phyloP scores from a whole-genome alignment of 208 protist genomes.

The Crithidia fasciculata region DNA sequence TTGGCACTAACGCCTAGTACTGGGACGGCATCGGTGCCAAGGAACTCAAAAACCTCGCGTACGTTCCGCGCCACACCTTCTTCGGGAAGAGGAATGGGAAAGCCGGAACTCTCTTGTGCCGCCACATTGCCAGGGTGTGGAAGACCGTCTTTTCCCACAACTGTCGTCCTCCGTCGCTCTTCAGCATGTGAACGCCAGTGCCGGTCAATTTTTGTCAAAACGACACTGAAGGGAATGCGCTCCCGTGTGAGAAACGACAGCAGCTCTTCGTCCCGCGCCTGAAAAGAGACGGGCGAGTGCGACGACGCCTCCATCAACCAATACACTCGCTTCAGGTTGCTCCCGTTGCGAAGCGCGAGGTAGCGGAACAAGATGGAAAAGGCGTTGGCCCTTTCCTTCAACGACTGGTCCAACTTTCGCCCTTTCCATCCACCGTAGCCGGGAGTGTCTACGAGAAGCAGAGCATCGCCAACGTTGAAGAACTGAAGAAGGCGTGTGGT shows the following conservation, averaged over 20 bases:
- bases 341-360: constrained; percentile 72
- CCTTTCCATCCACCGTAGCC: constrained; percentile 88
- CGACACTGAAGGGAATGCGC: constrained; percentile 79
- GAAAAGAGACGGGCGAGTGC: constrained; percentile 45
- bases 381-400: constrained; percentile 62
- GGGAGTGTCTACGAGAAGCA: constrained; percentile 88
- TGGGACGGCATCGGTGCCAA: constrained; percentile 72
- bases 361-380: constrained; percentile 89
- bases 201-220: constrained; percentile 87
- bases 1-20: constrained; percentile 74
- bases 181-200: constrained; percentile 54
- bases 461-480: constrained; percentile 89
- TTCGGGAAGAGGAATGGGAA: constrained; percentile 21
- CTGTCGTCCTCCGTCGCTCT: constrained; percentile 23
- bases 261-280: constrained; percentile 82
- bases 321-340: constrained; percentile 85
- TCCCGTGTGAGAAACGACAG: constrained; percentile 71
- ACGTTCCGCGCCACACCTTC: constrained; percentile 62
- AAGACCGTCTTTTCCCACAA: constrained; percentile 39
- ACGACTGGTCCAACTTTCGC: constrained; percentile 39
- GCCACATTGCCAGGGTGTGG: constrained; percentile 17
- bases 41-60: constrained; percentile 64
- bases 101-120: background rate
- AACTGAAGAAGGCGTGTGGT: constrained; percentile 86
- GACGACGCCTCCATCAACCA: constrained; percentile 81